Conservation (phyloP, 805 yeast species). For the Cyberlindnera euphorbiiphila region DNA sequence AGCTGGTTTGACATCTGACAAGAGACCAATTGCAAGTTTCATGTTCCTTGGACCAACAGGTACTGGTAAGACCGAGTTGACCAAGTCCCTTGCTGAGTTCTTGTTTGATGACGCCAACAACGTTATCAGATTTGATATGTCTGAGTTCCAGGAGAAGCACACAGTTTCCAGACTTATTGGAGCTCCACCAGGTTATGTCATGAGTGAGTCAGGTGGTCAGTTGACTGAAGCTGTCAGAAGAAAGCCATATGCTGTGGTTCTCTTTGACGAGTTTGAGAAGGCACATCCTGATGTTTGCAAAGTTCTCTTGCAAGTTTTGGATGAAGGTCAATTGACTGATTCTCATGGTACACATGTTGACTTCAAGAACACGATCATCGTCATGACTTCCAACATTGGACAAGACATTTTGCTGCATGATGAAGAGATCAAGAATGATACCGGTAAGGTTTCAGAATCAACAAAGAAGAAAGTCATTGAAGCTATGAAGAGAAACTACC, state of each 20-base stretch:
- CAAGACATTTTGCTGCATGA: conserved; percentile 82
- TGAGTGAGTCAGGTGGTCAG: conserved; percentile 92
- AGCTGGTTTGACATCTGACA: conserved; percentile 93
- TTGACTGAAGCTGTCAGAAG: conserved; percentile 94
- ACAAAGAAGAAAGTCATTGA: conserved; percentile 61
- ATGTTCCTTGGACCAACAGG: conserved; percentile 98
- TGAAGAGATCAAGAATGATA: conserved; percentile 42
- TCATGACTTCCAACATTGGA: conserved; percentile 96
- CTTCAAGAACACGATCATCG: conserved; percentile 90
- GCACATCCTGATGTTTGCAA: conserved; percentile 97
- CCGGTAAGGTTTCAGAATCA: conserved; percentile 51
- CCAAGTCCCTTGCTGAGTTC: conserved; percentile 89
- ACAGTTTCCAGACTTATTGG: conserved; percentile 89
- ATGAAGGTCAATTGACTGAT: conserved; percentile 93
- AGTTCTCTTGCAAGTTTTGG: conserved; percentile 83
- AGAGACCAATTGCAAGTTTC: conserved; percentile 93
- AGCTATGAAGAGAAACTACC: conserved; percentile 65
- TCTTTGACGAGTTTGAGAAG: conserved; percentile 95
- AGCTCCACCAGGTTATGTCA: conserved; percentile 97
- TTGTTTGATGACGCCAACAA: conserved; percentile 85
- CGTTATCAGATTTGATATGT: conserved; percentile 93
- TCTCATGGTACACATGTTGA: conserved; percentile 93
- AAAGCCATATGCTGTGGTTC: conserved; percentile 88
- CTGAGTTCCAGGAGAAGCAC: conserved; percentile 95
- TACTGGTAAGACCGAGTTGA: conserved; percentile 95